phyloP scores from a whole-genome alignment of 1,139 yeast species.

The Zygosaccharomyces pseudobailii region DNA sequence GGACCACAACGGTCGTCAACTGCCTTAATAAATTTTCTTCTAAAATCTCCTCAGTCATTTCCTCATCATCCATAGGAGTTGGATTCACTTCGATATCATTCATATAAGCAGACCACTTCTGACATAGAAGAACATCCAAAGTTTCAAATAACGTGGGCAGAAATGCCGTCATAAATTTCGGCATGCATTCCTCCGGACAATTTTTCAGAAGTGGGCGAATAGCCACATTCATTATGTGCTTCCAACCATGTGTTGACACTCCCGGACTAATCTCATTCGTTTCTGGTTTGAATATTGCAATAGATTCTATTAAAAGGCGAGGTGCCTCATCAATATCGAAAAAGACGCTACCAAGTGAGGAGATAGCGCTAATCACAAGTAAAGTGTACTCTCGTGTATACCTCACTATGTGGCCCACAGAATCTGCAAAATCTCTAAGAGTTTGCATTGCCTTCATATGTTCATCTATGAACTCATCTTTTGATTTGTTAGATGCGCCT shows the following conservation, averaged over 20 bases:
- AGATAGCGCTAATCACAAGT: constrained; percentile 80
- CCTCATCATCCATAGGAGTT: constrained; percentile 54
- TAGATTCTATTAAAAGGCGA: constrained; percentile 55
- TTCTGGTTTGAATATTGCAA: constrained; percentile 49
- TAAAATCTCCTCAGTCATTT: constrained; percentile 93
- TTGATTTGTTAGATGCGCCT: constrained; percentile 90
- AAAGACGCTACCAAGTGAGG: constrained; percentile 84
- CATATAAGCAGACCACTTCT: constrained; percentile 70
- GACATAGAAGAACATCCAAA: constrained; percentile 62
- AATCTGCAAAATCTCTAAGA: constrained; percentile 92
- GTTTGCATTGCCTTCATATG: constrained; percentile 92
- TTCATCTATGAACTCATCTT: constrained; percentile 92
- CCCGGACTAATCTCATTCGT: constrained; percentile 73
- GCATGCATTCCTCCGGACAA: constrained; percentile 72
- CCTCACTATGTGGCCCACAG: constrained; percentile 94
- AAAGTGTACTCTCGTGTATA: constrained; percentile 96
- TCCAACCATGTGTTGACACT: constrained; percentile 92
- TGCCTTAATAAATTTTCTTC: constrained; percentile 93
- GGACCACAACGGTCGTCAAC: constrained; percentile 87
- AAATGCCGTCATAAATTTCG: constrained; percentile 67
- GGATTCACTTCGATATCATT: constrained; percentile 49
- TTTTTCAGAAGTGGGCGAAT: constrained; percentile 80
- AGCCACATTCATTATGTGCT: constrained; percentile 88
- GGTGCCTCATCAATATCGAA: constrained; percentile 86
- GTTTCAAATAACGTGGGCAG: constrained; percentile 72